Evolutionary conservation across 2,329 filamentous ascomycete genomes (phyloP), one percentile per base, ranked within the genome.

Genomic region (Fusarium hostae): DNA sequence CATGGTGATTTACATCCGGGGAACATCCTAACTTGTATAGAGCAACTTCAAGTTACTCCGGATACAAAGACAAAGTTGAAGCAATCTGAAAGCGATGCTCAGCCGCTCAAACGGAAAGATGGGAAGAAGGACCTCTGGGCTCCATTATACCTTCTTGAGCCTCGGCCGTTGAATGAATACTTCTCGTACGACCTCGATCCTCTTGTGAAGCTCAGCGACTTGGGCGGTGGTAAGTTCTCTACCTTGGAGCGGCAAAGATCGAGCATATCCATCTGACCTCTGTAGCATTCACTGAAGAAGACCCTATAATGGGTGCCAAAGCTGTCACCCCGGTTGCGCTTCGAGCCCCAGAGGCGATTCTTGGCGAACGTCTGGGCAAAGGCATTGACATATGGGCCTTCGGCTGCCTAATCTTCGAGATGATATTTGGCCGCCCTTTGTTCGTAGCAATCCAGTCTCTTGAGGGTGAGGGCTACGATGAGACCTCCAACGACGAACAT

Each of bases 211-310:
- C 47, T 59, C 0, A 1, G 4, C 13, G 57, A 59, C 7, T 22
- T 56, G 15, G 57, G 48, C n/a, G 57, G 48, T 2, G 28, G 57
- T 35, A 4, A 20, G 57, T 22, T 4, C 15, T 9, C 12, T 3
- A 18, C 8, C 15, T 48, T 8, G 3, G n/a, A 2, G 0, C 9
- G 5, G 6, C 16, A 5, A 10, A n/a, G 22, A 13, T 0, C 1
- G 8, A 13, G 15, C 10, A 7, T 2, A 2, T 18, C 11, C 1
- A 9, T 16, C 26, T 48, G 28, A 34, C 5, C 3, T 34, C 12
- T 3, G 11, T 10, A 50, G 47, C 30, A 20, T 50, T 35, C 9
- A 7, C 4, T 4, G 30, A 20, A 35, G 30, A 35, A 15, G 2
- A 15, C 4, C 6, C 16, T 2, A 5, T 51, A 20, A 6, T 2